A percentile compares a stretch with the other conserved stretches of the same genome.
Conservation (phyloP, 139 green algal species). For the Microglena sp. region DNA sequence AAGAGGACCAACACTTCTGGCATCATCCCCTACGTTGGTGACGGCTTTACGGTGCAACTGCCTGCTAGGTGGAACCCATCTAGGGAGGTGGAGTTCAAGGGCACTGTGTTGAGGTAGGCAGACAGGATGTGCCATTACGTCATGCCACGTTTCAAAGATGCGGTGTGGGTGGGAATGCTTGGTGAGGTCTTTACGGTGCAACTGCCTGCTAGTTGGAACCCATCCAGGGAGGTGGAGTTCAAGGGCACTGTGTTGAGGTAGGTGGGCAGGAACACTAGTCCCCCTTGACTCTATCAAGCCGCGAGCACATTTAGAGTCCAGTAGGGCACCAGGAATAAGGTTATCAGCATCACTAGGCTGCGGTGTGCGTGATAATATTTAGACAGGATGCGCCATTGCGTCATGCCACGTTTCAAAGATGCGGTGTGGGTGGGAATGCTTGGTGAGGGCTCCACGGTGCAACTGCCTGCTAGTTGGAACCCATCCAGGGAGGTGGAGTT, state of each 20-base stretch:
- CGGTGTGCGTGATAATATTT: no score
- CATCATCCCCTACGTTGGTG: constrained; percentile 85
- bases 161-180: no score
- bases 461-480: constrained; percentile 94
- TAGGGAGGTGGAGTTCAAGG: constrained; percentile 80
- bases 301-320: no score
- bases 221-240: constrained; percentile 85
- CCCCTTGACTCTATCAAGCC: no score
- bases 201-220: constrained; percentile 83
- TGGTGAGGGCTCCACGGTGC: constrained; percentile 84
- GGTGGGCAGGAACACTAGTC: no score
- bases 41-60: constrained; percentile 85
- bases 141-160: no score
- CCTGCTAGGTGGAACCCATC: constrained; percentile 94
- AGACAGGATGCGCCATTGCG: no score
- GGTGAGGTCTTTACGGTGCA: constrained; percentile 86
- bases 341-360: no score
- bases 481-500: constrained; percentile 87
- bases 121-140: no score
- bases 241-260: constrained; percentile 45
- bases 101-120: constrained; percentile 40
- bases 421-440: no score
- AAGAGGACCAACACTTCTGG: constrained; percentile 74
- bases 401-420: no score
- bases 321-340: no score